Base-by-base conservation (phyloP, 1,284 basidiomycete species). In the Polyporus tsugae region DNA sequence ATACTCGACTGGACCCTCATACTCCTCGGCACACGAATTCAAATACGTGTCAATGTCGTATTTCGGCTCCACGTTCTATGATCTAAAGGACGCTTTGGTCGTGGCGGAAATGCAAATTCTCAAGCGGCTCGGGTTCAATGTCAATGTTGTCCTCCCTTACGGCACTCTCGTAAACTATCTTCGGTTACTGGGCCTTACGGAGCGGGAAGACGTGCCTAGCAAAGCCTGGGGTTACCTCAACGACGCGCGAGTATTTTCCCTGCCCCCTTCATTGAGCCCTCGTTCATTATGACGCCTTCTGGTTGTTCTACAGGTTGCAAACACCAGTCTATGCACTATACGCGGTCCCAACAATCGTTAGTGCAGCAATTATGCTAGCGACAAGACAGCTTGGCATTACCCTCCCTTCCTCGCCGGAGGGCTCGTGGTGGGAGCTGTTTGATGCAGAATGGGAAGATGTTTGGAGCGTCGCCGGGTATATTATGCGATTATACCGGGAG, bases 21-120 rank as follows among this genome's bases (percentile, higher is more conserved):
- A 70, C 57, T 69, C 42, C 38, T 65, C 66, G 19, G 49, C 46
- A 15, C 75, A 82, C 25, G 82, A 82, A n/a, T 94, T 94, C 81
- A 84, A 84, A 72, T 95, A 96, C 78, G 81, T 84, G 6, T 92
- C 95, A 4, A 95, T 95, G 92, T 89, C 92, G 25, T 97, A 96
- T 80, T 95, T 95, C 77, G 89, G 92, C 9, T 86, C 86, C 69
- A 87, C 88, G 0, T 97, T 96, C 75, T 95, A 96, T 80, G 93
- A 95, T 70, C 83, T 93, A 73, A 96, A 95, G 77, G 96, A 97
- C 75, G 91, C 94, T 5, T 83, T 99, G 58, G 95, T 98, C 29
- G 92, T 98, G 17, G 91, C 93, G 1, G 98, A 99, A 81, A 99
- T 99, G 95, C 98, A 99, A 78, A 89, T 99, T 22, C 86, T 99